Evolutionary conservation across 768 basidiomycete genomes (phyloP).

Genomic region (Trametes gibbosa): DNA sequence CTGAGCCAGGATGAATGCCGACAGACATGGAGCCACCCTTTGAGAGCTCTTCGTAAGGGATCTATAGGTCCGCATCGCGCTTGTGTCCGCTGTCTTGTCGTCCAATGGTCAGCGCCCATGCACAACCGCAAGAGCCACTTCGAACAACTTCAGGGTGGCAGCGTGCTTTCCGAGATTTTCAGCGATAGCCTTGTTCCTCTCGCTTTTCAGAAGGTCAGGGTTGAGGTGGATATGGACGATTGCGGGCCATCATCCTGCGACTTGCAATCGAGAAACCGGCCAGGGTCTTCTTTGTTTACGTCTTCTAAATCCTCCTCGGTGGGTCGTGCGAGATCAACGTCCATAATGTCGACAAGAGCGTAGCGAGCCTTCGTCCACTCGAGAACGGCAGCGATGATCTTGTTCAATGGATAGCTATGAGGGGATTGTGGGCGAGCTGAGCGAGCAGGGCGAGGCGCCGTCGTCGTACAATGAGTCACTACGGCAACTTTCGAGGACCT

Average conservation of each 20-base stretch:
- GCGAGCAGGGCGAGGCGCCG: constrained; percentile 78
- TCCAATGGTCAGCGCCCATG: neutral
- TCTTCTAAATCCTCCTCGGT: too few relatives aligned
- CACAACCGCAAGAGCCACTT: too few relatives aligned
- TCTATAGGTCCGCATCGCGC: too few relatives aligned
- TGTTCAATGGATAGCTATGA: neutral
- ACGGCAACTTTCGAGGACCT: constrained; percentile 22
- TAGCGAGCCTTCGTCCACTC: neutral
- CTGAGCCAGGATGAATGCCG: neutral
- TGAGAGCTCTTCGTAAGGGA: too few relatives aligned
- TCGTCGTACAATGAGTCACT: too few relatives aligned
- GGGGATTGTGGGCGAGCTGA: constrained; percentile 80
- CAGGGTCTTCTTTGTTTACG: too few relatives aligned
- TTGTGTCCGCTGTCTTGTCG: neutral
- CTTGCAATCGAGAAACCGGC: too few relatives aligned
- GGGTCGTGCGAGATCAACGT: too few relatives aligned
- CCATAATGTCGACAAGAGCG: neutral
- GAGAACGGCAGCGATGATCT: neutral
- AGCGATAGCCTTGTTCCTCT: neutral
- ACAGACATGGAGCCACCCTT: neutral
- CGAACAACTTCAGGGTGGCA: neutral
- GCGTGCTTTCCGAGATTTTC: neutral
- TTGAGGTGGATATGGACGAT: too few relatives aligned
- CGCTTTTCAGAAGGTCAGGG: too few relatives aligned
- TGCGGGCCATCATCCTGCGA: too few relatives aligned